Base-by-base conservation (phyloP, 1,139 yeast species). In the Blastobotrys indianensis region DNA sequence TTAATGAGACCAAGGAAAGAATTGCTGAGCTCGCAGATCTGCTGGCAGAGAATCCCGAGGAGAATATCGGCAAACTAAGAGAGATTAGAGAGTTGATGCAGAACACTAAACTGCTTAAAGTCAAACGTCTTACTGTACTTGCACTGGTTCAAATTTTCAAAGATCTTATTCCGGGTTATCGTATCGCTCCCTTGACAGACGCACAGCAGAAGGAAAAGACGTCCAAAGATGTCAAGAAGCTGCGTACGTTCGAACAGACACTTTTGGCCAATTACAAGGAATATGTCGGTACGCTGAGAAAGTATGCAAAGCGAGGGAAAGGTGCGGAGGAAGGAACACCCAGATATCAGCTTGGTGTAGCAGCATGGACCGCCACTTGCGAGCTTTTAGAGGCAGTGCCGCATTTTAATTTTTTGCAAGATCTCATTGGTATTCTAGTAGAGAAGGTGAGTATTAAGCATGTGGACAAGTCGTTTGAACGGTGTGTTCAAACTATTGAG, bases 41-140 rank as follows among this genome's bases (percentile, higher is more conserved):
- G 44, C 67, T 92, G 36, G 80, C 81, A 59, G 95, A 90, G 63
- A 88, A 87, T 51, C 97, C 98, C 1, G 97, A 92, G 62, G 95
- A 86, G 58, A 79, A 90, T 60, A 72, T 83, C 11, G 64, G 76
- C 4, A 74, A 81, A 42, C 69, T 92, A 23, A 75, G 85, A 2
- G 77, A 90, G 58, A 70, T 92, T 44, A 71, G 90, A 39, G 82
- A 78, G 53, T 80, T 86, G 82, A 53, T 59, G 28, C 73, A 86
- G 1, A 75, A 73, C 50, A 80, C 92, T 1, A 76, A 74, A 55
- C 80, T 83, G 56, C 72, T 81, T 38, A 80, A 79, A 47, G 80
- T 87, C 5, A 74, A 85, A 47, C 88, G 85, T 64, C 71, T 85
- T 43, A 85, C 84, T 62, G 73, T 87, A 49, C 69, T 88, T 56